These are phyloP conservation scores for Phytophthora lateralis DNA, from an alignment of 352 stramenopile genomes.

Conservation along the genomic window DNA sequence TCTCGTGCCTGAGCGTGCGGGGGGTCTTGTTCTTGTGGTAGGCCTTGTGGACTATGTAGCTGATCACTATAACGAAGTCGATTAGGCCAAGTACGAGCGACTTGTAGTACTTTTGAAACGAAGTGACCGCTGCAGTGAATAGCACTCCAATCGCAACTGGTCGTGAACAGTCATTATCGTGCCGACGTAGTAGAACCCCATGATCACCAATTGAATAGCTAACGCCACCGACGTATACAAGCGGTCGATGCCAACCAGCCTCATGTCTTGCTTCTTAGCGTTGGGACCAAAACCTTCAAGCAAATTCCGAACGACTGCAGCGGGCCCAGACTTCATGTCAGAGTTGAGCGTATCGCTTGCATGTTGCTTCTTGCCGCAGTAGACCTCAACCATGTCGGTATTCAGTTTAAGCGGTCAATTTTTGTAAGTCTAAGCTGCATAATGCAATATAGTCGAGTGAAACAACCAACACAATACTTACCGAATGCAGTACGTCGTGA, in stretches of 20 bases:
- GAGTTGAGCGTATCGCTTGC: background rate
- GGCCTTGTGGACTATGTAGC: too few species aligned
- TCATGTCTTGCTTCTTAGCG: conserved; percentile 10
- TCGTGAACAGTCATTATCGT: conserved; percentile 10
- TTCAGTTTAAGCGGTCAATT: background rate
- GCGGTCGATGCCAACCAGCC: background rate
- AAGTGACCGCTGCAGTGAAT: too few species aligned
- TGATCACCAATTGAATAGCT: background rate
- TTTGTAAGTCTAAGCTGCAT: background rate
- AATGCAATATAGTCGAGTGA: background rate
- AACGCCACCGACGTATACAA: background rate
- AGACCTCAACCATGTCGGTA: background rate
- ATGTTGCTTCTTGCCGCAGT: background rate
- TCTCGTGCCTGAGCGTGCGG: too few species aligned
- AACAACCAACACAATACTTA: background rate
- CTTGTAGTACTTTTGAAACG: too few species aligned
- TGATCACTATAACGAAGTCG: too few species aligned
- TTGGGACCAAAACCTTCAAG: background rate
- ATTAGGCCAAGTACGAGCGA: too few species aligned
- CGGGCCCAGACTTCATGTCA: background rate
- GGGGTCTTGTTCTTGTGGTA: too few species aligned
- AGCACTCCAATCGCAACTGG: too few species aligned
- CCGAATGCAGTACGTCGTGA: background rate
- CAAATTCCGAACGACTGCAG: background rate
- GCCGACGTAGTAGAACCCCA: conserved; percentile 5